Evolutionary conservation across 139 green algal genomes (phyloP).

Genomic region (Coccomyxa sp.): DNA sequence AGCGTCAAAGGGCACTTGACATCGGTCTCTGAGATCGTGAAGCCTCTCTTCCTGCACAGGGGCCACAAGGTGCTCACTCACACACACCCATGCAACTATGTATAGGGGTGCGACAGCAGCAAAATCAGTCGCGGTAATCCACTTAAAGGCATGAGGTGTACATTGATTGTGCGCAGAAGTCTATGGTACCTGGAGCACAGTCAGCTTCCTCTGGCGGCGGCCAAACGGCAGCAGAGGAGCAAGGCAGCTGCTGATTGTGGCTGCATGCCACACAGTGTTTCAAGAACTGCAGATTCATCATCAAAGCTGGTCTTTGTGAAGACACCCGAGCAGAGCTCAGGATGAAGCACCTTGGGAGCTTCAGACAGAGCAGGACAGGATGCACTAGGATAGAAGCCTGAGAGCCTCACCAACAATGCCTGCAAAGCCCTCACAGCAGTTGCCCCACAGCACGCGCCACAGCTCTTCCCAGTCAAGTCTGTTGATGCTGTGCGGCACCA

Average conservation of each 20-base stretch:
- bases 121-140: too few relatives aligned
- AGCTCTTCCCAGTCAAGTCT: constrained; percentile 23
- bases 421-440: constrained; percentile 5
- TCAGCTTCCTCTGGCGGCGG: neutral
- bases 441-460: neutral
- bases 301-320: neutral
- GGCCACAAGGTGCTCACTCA: too few relatives aligned
- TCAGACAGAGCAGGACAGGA: too few relatives aligned
- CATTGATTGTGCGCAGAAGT: too few relatives aligned
- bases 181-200: neutral
- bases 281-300: neutral
- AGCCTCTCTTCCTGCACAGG: constrained; percentile 31
- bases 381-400: too few relatives aligned
- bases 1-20: constrained; percentile 32
- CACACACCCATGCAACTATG: too few relatives aligned
- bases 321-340: too few relatives aligned
- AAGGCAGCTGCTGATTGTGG: neutral
- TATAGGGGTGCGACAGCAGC: too few relatives aligned
- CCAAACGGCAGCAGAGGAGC: neutral
- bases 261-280: neutral
- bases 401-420: constrained; percentile 8
- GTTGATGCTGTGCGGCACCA: constrained; percentile 26
- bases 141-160: too few relatives aligned
- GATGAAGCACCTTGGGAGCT: too few relatives aligned
- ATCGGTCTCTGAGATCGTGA: constrained; percentile 25